Evolutionary conservation across 1,284 basidiomycete species (phyloP), one percentile per base, ranked within the genome.

Genomic region (Irpex rosettiformis): DNA sequence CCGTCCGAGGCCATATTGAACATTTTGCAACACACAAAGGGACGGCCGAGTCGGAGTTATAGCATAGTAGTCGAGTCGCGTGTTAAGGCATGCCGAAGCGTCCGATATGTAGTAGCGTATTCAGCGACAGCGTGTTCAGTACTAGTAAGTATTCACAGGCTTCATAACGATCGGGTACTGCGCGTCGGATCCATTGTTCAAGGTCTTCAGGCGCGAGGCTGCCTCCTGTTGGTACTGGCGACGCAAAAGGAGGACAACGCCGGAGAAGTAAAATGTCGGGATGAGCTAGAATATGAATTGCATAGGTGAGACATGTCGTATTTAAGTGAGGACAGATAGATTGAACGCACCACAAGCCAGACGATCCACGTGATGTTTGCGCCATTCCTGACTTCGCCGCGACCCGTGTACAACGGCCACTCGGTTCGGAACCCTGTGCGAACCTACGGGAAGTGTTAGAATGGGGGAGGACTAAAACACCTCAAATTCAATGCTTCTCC

Each of bases 271-370:
- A 1, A 76, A 53, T 10, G 79, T 67, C 1, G 78, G 75, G n/a
- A 83, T 62, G 53, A 81, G 56, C 82, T 83, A 47, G 10, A 21
- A 55, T 53, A 49, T 8, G 16, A 16, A 37, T 16, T 37, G n/a
- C 33, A 10, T 8, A 42, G n/a, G n/a, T 24, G 49, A 62, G 45
- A 57, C 18, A 52, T 40, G 7, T n/a, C n/a, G n/a, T n/a, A n/a
- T n/a, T 22, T 13, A 11, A 28, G 42, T 13, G 45, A 42, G 5
- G 51, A n/a, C 16, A 37, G n/a, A 30, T 13, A 13, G 55, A 37
- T 13, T 10, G 11, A 22, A 76, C 80, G 69, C 65, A 84, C 83
- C 60, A 76, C 73, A 59, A 79, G 71, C 82, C 82, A 85, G 22
- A 79, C 63, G 61, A 75, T 79, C 73, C 78, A 85, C 7, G 81